Percentiles rank a stretch among this genome's conserved stretches.
Evolutionary conservation across 805 yeast genomes (phyloP).

Genomic region (Wickerhamomyces bovis): DNA sequence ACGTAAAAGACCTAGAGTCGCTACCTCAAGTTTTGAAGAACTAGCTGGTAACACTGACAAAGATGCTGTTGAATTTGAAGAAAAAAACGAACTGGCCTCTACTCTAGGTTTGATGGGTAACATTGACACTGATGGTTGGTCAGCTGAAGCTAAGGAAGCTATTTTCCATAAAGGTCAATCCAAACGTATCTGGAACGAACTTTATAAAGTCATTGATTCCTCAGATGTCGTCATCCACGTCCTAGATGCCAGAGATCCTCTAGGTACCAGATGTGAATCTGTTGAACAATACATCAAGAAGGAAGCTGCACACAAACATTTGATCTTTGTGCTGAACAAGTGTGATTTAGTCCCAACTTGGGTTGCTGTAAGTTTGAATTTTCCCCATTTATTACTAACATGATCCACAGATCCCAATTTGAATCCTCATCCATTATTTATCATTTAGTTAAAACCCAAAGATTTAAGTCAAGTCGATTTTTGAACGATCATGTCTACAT

Average conservation of each 20-base stretch:
- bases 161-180: slow-evolving; percentile 97
- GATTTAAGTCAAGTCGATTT: slow-evolving; percentile 77
- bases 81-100: slow-evolving; percentile 67
- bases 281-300: slow-evolving; percentile 90
- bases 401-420: not conserved
- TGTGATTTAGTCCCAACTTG: slow-evolving; percentile 98
- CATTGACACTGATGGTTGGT: slow-evolving; percentile 66
- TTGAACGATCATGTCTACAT: slow-evolving; percentile 17
- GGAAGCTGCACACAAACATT: slow-evolving; percentile 95
- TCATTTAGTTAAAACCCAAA: slow-evolving; percentile 47
- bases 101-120: slow-evolving; percentile 77
- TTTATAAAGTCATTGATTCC: slow-evolving; percentile 94
- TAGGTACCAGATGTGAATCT: slow-evolving; percentile 90
- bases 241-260: slow-evolving; percentile 93
- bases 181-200: slow-evolving; percentile 96
- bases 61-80: slow-evolving; percentile 58
- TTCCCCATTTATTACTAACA: slow-evolving; percentile 15
- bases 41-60: slow-evolving; percentile 53
- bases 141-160: slow-evolving; percentile 90
- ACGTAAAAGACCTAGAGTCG: slow-evolving; percentile 82
- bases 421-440: not conserved
- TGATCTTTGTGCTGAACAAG: slow-evolving; percentile 90
- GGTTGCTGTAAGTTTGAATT: slow-evolving; percentile 86
- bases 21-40: slow-evolving; percentile 74
- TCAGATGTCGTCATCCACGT: slow-evolving; percentile 94